These are phyloP conservation scores for Linderniella brevidens DNA, from an alignment of 257 asterid genomes.

Conservation along the genomic window DNA sequence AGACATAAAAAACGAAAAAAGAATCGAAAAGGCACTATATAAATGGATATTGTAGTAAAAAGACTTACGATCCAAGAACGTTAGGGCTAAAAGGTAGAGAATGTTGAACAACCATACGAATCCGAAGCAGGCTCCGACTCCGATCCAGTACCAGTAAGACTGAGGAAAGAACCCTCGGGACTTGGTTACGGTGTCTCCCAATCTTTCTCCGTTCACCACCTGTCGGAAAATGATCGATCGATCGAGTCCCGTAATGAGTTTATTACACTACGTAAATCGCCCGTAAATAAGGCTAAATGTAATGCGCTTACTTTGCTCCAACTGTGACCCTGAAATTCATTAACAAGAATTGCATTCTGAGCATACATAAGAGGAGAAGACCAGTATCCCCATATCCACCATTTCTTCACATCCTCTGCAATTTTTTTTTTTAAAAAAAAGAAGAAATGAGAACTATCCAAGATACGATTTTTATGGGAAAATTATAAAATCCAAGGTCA, in stretches of 20 bases:
- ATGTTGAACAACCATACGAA: slow-evolving; percentile 27
- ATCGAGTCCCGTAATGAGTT: slow-evolving; percentile 2
- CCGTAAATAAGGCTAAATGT: too few species aligned
- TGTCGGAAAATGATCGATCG: slow-evolving; percentile 4
- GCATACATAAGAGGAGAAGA: slow-evolving; percentile 59
- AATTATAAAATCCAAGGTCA: background rate
- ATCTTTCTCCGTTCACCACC: slow-evolving; percentile 25
- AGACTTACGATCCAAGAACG: slow-evolving; percentile 31
- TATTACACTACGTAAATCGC: too few species aligned
- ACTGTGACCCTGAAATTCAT: slow-evolving; percentile 44
- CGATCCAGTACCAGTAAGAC: slow-evolving; percentile 57
- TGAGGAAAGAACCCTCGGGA: slow-evolving; percentile 37
- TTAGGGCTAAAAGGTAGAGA: slow-evolving; percentile 17
- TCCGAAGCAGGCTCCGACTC: slow-evolving; percentile 30
- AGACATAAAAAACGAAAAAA: background rate
- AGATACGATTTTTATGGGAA: background rate
- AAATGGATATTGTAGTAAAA: too few species aligned
- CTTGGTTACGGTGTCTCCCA: slow-evolving; percentile 25
- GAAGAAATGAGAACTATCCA: background rate
- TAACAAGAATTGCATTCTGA: slow-evolving; percentile 45
- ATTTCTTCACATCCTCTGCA: slow-evolving; percentile 38
- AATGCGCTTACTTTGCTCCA: slow-evolving; percentile 35
- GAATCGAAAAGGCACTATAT: background rate
- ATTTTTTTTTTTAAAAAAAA: slow-evolving; percentile 5
- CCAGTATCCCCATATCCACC: slow-evolving; percentile 87